Conservation (phyloP, 2,329 filamentous ascomycete genomes). For the Talaromyces atroroseus region DNA sequence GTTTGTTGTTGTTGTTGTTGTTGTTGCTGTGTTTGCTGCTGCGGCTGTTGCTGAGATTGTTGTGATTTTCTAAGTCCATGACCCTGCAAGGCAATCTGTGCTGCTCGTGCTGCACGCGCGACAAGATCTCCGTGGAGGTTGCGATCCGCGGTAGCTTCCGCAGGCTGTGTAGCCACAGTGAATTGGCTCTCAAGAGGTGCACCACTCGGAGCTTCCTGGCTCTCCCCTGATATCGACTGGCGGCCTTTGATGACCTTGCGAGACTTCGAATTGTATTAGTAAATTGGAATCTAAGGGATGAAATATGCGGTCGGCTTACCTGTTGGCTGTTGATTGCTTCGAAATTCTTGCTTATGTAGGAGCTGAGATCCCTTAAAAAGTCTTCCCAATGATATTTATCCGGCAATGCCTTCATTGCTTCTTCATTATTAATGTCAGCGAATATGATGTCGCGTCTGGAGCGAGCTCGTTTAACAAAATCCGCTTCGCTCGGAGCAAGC, state of each 20-base stretch:
- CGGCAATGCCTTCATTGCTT: constrained; percentile 46
- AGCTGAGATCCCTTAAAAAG: constrained; percentile 55
- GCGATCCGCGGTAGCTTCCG: constrained; percentile 35
- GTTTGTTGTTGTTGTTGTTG: constrained; percentile 27
- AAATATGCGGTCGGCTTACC: constrained; percentile 25
- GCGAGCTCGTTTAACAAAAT: constrained; percentile 53
- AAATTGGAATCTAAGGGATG: background rate
- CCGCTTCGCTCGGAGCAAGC: constrained; percentile 54
- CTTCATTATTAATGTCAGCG: constrained; percentile 48
- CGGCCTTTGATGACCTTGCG: constrained; percentile 37
- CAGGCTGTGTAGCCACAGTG: constrained; percentile 33
- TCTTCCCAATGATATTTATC: constrained; percentile 61
- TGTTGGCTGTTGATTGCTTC: constrained; percentile 47
- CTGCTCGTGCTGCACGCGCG: constrained; percentile 43
- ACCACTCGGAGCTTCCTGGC: constrained; percentile 28
- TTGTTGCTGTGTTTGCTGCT: constrained; percentile 26
- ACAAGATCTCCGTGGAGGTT: constrained; percentile 43
- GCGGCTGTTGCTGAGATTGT: constrained; percentile 24
- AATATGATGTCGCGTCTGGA: constrained; percentile 54
- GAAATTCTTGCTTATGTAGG: constrained; percentile 55
- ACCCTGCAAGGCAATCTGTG: constrained; percentile 44
- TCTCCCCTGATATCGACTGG: constrained; percentile 33
- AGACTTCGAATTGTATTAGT: constrained; percentile 25
- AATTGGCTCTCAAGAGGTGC: constrained; percentile 40
- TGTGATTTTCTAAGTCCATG: constrained; percentile 34